A percentile compares a stretch with the other conserved stretches of the same genome.
Conservation (phyloP, 768 basidiomycete species). For the Tricholoma hemisulphureum region DNA sequence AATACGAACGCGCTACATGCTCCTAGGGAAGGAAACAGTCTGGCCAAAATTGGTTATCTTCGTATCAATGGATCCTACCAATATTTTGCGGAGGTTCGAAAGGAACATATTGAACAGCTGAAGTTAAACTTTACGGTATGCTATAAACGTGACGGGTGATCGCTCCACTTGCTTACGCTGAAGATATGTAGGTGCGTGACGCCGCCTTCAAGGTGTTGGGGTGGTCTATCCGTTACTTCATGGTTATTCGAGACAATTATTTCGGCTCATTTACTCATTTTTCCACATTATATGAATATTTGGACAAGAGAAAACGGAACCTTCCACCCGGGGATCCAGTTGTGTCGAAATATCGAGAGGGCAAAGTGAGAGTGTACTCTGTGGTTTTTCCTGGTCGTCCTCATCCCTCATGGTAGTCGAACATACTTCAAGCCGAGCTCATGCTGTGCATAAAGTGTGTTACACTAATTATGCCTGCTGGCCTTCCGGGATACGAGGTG, state of each 20-base stretch:
- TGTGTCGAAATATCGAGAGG: conserved; percentile 72
- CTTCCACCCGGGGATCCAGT: conserved; percentile 79
- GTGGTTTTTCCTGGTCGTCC: background rate
- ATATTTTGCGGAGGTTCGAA: conserved; percentile 64
- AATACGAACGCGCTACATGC: conserved; percentile 77
- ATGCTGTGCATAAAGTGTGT: conserved; percentile 51
- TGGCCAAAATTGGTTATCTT: conserved; percentile 60
- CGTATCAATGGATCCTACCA: conserved; percentile 68
- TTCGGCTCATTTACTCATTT: conserved; percentile 94
- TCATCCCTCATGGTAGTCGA: conserved; percentile 50
- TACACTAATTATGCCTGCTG: conserved; percentile 62
- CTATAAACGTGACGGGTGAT: background rate
- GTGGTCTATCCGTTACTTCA: conserved; percentile 86
- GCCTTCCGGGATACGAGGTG: conserved; percentile 60
- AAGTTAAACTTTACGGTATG: conserved; percentile 63
- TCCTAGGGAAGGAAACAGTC: conserved; percentile 53
- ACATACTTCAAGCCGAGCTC: conserved; percentile 77
- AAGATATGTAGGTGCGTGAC: conserved; percentile 43
- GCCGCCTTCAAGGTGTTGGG: conserved; percentile 71
- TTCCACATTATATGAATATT: conserved; percentile 81
- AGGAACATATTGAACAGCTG: conserved; percentile 78
- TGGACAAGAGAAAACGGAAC: conserved; percentile 60
- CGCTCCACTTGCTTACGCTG: background rate
- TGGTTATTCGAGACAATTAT: conserved; percentile 91
- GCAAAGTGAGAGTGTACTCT: conserved; percentile 51